Evolutionary conservation across 345 rosid genomes (phyloP).

Genomic region (Toxicodendron radicans): DNA sequence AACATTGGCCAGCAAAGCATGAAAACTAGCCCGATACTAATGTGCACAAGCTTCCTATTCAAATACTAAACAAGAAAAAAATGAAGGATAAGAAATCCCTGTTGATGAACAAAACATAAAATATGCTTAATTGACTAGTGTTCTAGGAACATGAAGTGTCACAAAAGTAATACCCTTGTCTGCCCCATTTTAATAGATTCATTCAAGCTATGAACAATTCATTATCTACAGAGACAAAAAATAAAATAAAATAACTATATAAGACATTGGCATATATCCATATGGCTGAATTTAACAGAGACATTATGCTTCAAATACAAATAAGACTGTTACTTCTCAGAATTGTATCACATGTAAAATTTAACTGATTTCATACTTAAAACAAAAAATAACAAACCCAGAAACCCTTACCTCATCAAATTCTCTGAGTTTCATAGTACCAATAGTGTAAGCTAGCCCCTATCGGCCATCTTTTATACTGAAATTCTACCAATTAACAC

Average conservation of each 20-base stretch:
- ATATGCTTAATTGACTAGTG: neutral
- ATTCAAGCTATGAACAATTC: neutral
- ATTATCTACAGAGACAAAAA: neutral
- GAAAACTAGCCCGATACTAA: constrained; percentile 76
- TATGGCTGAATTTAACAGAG: neutral
- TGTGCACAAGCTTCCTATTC: constrained; percentile 87
- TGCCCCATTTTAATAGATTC: neutral
- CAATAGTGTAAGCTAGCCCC: too few relatives aligned
- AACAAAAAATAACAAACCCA: neutral
- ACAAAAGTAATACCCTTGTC: neutral
- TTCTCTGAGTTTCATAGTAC: too few relatives aligned
- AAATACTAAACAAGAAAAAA: constrained; percentile 48
- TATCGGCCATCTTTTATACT: too few relatives aligned
- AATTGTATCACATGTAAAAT: neutral
- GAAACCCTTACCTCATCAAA: neutral
- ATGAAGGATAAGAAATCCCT: constrained; percentile 13
- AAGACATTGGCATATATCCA: neutral
- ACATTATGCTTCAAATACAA: neutral
- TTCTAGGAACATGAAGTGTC: neutral
- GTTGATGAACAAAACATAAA: neutral
- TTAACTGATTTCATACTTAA: neutral
- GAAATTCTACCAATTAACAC: too few relatives aligned
- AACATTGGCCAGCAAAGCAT: constrained; percentile 90
- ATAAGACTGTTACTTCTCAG: neutral
- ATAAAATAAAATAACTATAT: too few relatives aligned